These are phyloP conservation scores for Diaporthe ampelina DNA, from an alignment of 2,329 filamentous ascomycete genomes.

Conservation along the genomic window DNA sequence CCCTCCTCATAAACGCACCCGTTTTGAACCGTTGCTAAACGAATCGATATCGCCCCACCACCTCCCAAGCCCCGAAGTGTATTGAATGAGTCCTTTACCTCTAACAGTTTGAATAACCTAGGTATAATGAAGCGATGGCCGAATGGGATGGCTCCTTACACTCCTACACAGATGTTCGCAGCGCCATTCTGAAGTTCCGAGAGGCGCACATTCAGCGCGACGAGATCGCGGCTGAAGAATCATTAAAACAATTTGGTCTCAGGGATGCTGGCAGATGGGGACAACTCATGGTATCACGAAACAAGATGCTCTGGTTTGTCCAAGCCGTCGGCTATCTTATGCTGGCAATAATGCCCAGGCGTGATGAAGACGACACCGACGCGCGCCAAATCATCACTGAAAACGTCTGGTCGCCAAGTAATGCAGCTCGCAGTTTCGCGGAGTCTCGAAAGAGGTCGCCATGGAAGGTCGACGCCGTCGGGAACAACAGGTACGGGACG, in stretches of 20 bases:
- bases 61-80: too few species aligned
- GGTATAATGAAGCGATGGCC: background rate
- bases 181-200: background rate
- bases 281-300: background rate
- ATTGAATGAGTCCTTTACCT: background rate
- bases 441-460: background rate
- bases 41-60: too few species aligned
- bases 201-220: conserved; percentile 14
- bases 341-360: background rate
- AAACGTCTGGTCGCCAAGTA: conserved; percentile 6
- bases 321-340: background rate
- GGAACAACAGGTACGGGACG: background rate
- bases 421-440: background rate
- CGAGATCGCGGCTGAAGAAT: background rate
- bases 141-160: background rate
- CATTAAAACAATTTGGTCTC: rapidly evolving
- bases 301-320: background rate
- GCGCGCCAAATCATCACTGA: background rate
- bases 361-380: background rate
- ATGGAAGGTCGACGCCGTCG: background rate
- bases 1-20: too few species aligned
- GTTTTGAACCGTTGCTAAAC: background rate
- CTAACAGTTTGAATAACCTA: background rate
- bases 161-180: background rate
- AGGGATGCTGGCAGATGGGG: background rate